Conservation (phyloP, 2,329 filamentous ascomycete genomes). For the Clarireedia paspali region DNA sequence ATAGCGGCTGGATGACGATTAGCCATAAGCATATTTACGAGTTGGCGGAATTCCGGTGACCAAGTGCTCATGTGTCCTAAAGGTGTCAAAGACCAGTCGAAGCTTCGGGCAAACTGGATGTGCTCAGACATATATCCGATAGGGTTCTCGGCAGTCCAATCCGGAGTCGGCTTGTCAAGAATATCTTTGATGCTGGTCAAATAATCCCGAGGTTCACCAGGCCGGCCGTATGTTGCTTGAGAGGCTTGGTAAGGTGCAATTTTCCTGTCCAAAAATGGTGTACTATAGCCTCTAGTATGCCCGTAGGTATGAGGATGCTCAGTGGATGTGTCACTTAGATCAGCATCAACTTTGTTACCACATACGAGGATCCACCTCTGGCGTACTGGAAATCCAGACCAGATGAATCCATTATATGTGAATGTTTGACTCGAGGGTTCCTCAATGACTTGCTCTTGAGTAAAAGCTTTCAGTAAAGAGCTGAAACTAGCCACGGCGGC, state of each 20-base stretch:
- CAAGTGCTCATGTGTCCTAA: conserved; percentile 63
- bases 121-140: conserved; percentile 57
- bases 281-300: neutral
- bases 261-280: conserved; percentile 4
- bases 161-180: neutral
- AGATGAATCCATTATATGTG: conserved; percentile 1
- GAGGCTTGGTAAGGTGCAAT: neutral
- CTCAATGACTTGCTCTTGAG: neutral
- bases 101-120: conserved; percentile 60
- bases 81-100: conserved; percentile 66
- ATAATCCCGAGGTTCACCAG: neutral
- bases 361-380: conserved; percentile 5
- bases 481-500: neutral
- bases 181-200: neutral
- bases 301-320: neutral
- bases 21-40: conserved; percentile 75
- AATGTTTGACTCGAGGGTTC: neutral
- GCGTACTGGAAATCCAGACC: conserved; percentile 1
- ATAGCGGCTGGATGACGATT: conserved; percentile 65
- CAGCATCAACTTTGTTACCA: conserved; percentile 4
- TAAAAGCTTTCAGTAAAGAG: neutral
- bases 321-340: conserved; percentile 39
- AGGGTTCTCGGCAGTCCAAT: conserved; percentile 25
- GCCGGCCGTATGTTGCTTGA: neutral
- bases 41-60: conserved; percentile 63